Evolutionary conservation across 2,329 filamentous ascomycete genomes (phyloP).

Genomic region (Gyromitra esculenta): DNA sequence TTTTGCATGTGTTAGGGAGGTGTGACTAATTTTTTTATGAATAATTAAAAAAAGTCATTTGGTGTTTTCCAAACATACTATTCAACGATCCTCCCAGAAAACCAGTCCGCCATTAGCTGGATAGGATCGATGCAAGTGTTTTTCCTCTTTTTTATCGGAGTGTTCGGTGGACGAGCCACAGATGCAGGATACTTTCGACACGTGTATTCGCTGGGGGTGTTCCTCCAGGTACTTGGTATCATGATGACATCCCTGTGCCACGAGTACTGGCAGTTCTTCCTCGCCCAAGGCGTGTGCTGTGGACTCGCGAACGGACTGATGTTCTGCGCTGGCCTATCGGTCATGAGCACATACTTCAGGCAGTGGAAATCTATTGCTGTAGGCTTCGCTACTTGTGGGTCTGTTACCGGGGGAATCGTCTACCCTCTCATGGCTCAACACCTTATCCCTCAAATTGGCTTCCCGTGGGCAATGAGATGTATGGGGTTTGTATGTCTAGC

Average conservation of each 20-base stretch:
- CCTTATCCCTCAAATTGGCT: slow-evolving; percentile 62
- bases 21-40: background rate
- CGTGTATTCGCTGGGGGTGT: slow-evolving; percentile 55
- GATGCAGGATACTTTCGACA: slow-evolving; percentile 62
- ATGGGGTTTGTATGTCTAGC: slow-evolving; percentile 62
- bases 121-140: slow-evolving; percentile 63
- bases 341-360: slow-evolving; percentile 63
- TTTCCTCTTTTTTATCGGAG: slow-evolving; percentile 62
- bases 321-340: slow-evolving; percentile 61
- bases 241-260: slow-evolving; percentile 63
- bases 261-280: slow-evolving; percentile 65
- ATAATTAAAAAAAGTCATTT: slow-evolving; percentile 57
- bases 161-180: slow-evolving; percentile 61
- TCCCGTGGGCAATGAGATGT: slow-evolving; percentile 63
- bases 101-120: slow-evolving; percentile 63
- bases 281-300: slow-evolving; percentile 63
- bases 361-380: slow-evolving; percentile 61
- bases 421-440: slow-evolving; percentile 63
- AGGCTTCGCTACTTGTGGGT: slow-evolving; percentile 60
- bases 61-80: slow-evolving; percentile 65
- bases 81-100: slow-evolving; percentile 57
- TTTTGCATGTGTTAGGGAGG: too few relatives aligned
- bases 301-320: slow-evolving; percentile 62
- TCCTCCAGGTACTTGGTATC: slow-evolving; percentile 62
- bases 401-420: slow-evolving; percentile 62